Conservation (phyloP, 495 filamentous ascomycete genomes). For the Pyrenula massariospora region DNA sequence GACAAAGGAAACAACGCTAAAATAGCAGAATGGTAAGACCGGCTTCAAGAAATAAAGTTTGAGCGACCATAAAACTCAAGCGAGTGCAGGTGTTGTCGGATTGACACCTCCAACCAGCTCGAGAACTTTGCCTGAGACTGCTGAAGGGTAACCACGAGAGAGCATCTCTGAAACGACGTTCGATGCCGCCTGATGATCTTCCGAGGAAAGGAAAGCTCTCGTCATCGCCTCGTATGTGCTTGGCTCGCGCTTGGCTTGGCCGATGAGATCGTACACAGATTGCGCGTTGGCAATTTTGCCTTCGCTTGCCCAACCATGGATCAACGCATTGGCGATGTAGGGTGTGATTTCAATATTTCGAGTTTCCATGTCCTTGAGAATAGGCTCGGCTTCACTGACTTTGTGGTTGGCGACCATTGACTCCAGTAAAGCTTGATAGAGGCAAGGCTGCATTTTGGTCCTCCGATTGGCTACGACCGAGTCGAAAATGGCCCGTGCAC, state of each 20-base stretch:
- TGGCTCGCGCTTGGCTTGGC: slow-evolving; percentile 69
- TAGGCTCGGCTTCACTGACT: slow-evolving; percentile 60
- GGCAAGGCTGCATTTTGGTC: slow-evolving; percentile 63
- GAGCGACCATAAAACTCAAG: background rate
- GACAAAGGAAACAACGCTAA: background rate
- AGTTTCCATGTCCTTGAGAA: slow-evolving; percentile 62
- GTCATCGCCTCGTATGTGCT: slow-evolving; percentile 99
- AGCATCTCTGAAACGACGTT: slow-evolving; percentile 82
- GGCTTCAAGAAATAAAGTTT: background rate
- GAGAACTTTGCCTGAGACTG: slow-evolving; percentile 82
- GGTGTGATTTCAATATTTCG: slow-evolving; percentile 76
- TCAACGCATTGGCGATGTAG: slow-evolving; percentile 98
- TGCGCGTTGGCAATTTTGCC: slow-evolving; percentile 70
- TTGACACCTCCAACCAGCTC: slow-evolving; percentile 63
- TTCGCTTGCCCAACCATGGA: slow-evolving; percentile 89
- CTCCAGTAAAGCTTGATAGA: slow-evolving; percentile 94
- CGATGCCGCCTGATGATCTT: slow-evolving; percentile 64
- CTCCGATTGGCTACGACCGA: slow-evolving; percentile 52
- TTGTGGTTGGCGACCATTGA: slow-evolving; percentile 89
- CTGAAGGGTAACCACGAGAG: slow-evolving; percentile 75
- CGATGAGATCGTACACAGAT: slow-evolving; percentile 64
- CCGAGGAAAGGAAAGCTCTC: slow-evolving; percentile 73
- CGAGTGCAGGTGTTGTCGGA: slow-evolving; percentile 2
- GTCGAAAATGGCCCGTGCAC: slow-evolving; percentile 73
- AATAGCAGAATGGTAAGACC: background rate